These are phyloP conservation scores for Cinchona pubescens DNA, from an alignment of 257 asterid species.

Conservation along the genomic window DNA sequence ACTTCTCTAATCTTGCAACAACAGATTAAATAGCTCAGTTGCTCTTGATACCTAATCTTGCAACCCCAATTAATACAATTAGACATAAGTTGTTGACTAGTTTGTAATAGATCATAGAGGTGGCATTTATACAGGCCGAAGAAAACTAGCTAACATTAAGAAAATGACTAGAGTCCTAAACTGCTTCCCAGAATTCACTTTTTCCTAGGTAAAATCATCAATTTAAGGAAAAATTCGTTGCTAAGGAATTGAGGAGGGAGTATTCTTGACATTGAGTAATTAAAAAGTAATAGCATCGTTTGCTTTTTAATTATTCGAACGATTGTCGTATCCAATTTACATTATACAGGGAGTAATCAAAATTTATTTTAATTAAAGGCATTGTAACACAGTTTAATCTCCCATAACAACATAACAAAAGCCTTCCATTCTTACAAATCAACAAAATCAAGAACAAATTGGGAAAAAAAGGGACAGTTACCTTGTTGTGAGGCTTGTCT, in stretches of 20 bases:
- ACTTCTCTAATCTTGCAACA: no score
- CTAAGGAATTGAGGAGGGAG: no score
- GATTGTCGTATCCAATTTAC: no score
- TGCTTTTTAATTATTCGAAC: no score
- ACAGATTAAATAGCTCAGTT: neutral
- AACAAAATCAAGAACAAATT: neutral
- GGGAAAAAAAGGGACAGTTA: constrained; percentile 14
- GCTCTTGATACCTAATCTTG: neutral
- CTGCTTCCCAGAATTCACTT: neutral
- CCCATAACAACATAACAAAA: neutral
- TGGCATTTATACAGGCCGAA: neutral
- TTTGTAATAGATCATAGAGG: neutral
- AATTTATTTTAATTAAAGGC: no score
- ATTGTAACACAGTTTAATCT: neutral
- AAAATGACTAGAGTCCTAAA: neutral
- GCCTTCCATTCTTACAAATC: neutral
- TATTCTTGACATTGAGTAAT: no score
- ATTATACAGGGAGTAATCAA: no score
- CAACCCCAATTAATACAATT: neutral
- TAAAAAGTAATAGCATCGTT: no score
- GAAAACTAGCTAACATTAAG: neutral
- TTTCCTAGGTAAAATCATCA: neutral
- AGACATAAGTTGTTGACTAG: neutral
- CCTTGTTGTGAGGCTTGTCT: constrained; percentile 50
- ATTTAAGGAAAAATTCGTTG: no score